Evolutionary conservation across 1,284 basidiomycete genomes (phyloP), one percentile per base, ranked within the genome.

Genomic region (Entoloma clypeatum): DNA sequence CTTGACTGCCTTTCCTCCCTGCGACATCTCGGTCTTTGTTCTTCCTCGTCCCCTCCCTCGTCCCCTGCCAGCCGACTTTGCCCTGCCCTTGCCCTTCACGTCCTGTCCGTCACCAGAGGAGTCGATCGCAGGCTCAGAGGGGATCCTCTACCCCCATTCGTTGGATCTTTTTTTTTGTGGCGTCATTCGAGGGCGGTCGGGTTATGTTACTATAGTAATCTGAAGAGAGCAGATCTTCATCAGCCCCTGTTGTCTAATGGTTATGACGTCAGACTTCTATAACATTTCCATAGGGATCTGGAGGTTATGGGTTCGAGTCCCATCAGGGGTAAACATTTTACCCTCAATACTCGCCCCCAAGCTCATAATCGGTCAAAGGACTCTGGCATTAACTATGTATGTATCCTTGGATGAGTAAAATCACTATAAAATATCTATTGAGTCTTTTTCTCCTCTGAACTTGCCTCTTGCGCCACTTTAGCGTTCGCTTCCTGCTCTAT

Each of bases 1-100:
- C 36, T 41, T 26, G 14, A 19, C 53, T 75, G 77, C 53, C 65
- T n/a, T n/a, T n/a, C n/a, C n/a, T n/a, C n/a, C n/a, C n/a, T n/a
- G n/a, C n/a, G n/a, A n/a, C n/a, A n/a, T n/a, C n/a, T n/a, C n/a
- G n/a, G n/a, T n/a, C 63, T 13, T 51, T 49, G 16, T 26, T 19
- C 11, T 2, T 36, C 34, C 22, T 25, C 22, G 28, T 32, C 34
- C 25, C 33, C 16, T 34, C 16, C 29, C 27, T 21, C 5, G 28
- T 30, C 41, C 27, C 49, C 52, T 54, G 17, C 26, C 41, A 32
- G 49, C 23, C 3, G 38, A 43, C 34, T 40, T 34, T 14, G 9
- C 36, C 9, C 47, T 43, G 9, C 21, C 28, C 16, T 23, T 43
- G 49, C 41, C 43, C 35, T 47, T 53, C 24, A 11, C 25, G 16